These are phyloP conservation scores for Ceratobasidium sp. DNA, from an alignment of 1,284 basidiomycete genomes.

Conservation along the genomic window DNA sequence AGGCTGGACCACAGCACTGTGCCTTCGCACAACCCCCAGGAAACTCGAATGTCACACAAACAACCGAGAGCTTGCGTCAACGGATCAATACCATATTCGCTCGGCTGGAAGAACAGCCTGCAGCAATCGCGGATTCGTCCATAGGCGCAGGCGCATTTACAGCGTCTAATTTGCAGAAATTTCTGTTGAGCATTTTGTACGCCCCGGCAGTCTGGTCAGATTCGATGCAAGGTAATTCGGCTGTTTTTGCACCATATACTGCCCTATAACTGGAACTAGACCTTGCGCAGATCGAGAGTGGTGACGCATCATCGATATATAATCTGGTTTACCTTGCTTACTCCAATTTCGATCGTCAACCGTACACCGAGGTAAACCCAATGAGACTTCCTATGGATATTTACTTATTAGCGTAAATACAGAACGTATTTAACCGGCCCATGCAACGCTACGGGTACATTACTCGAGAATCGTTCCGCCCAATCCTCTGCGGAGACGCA, in stretches of 20 bases:
- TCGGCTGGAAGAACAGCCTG: constrained; percentile 23
- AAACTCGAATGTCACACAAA: constrained; percentile 17
- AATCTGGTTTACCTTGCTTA: neutral
- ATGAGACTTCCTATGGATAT: neutral
- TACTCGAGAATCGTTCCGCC: neutral
- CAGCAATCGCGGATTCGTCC: constrained; percentile 37
- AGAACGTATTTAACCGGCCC: constrained; percentile 4
- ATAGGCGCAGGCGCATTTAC: constrained; percentile 41
- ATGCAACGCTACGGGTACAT: neutral
- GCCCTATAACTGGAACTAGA: neutral
- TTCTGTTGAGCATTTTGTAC: constrained; percentile 41
- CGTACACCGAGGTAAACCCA: constrained; percentile 10
- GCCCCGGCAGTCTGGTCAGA: neutral
- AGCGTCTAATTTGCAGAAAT: constrained; percentile 27
- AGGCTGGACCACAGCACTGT: constrained; percentile 40
- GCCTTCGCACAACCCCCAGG: constrained; percentile 7
- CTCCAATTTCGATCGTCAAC: neutral
- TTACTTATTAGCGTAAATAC: neutral
- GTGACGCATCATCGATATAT: neutral
- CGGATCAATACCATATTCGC: constrained; percentile 33
- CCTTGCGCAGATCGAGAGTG: neutral
- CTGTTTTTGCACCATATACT: neutral
- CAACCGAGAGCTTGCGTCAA: constrained; percentile 18
- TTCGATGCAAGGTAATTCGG: neutral
- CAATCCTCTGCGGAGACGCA: constrained; percentile 44